Conservation (phyloP, 164 flowering plant genomes). For the Annona cherimola region DNA sequence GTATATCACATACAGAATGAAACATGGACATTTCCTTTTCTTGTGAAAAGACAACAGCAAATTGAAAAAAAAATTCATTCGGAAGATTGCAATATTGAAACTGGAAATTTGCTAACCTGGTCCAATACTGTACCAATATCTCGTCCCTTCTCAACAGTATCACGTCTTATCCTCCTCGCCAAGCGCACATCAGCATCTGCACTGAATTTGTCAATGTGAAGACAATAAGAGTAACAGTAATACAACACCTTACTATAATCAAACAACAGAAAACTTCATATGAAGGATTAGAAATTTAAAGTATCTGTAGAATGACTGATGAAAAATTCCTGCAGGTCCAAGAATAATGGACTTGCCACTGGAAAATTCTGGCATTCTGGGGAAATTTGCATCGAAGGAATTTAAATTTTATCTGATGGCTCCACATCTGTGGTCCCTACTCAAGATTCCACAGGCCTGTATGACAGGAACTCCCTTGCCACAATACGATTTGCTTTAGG, state of each 20-base stretch:
- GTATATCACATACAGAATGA: not conserved
- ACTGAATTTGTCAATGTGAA: slow-evolving; percentile 51
- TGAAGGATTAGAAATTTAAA: not conserved
- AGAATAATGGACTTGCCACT: not conserved
- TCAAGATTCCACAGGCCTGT: not conserved
- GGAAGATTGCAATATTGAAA: not conserved
- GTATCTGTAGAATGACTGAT: not conserved
- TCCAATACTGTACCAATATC: slow-evolving; percentile 75
- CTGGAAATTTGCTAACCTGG: slow-evolving; percentile 48
- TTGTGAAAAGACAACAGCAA: not conserved
- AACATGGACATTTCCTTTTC: not conserved
- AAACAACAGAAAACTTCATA: not conserved
- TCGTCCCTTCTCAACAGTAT: slow-evolving; percentile 87
- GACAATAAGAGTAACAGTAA: slow-evolving; percentile 20
- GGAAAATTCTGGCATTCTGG: no score
- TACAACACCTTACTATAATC: not conserved
- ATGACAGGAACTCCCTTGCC: no score
- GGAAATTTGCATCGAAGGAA: not conserved
- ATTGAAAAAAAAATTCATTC: not conserved
- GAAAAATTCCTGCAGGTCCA: not conserved
- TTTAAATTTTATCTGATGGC: not conserved
- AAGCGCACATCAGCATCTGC: slow-evolving; percentile 99
- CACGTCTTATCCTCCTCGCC: slow-evolving; percentile 95
- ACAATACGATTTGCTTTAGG: no score
- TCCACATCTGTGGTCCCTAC: not conserved